Evolutionary conservation across 2,329 filamentous ascomycete species (phyloP).

Genomic region (Leptographium flavum): DNA sequence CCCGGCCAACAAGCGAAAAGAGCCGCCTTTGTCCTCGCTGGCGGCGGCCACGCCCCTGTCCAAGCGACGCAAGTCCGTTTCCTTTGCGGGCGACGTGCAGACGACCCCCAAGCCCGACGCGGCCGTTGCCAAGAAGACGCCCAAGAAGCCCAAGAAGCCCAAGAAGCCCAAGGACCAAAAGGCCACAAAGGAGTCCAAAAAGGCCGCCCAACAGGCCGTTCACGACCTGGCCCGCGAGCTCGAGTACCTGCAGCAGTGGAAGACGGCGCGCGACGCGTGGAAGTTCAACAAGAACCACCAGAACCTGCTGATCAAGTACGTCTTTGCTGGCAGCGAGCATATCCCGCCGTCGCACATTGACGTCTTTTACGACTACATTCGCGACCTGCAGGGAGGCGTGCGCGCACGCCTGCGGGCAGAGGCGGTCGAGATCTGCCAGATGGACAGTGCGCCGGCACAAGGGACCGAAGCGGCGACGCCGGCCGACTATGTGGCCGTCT

Average conservation of each 20-base stretch:
- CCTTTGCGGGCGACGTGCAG: constrained; percentile 24
- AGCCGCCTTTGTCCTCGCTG: constrained; percentile 3
- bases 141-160: not conserved
- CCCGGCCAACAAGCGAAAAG: constrained; percentile 7
- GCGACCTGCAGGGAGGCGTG: constrained; percentile 61
- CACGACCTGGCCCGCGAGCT: constrained; percentile 47
- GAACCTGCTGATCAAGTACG: constrained; percentile 68
- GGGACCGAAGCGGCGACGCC: constrained; percentile 21
- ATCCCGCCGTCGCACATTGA: constrained; percentile 57
- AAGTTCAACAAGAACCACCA: constrained; percentile 96
- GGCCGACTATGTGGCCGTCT: constrained; percentile 38
- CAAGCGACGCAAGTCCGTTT: constrained; percentile 30
- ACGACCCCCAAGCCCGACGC: not conserved
- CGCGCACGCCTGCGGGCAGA: constrained; percentile 55
- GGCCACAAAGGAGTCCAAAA: constrained; percentile 12
- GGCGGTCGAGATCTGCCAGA: constrained; percentile 45
- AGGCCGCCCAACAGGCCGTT: constrained; percentile 22
- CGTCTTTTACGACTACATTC: constrained; percentile 62
- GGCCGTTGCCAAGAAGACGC: constrained; percentile 11
- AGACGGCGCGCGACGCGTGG: constrained; percentile 57
- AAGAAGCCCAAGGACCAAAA: constrained; percentile 8
- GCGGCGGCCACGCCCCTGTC: constrained; percentile 8
- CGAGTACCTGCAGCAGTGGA: constrained; percentile 64
- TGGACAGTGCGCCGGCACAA: constrained; percentile 25
- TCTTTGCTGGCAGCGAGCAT: constrained; percentile 54